A percentile compares a stretch with the other conserved stretches of the same genome.
These are phyloP conservation scores for Hygrophoropsis aurantiaca DNA, from an alignment of 768 basidiomycete species.

Conservation along the genomic window DNA sequence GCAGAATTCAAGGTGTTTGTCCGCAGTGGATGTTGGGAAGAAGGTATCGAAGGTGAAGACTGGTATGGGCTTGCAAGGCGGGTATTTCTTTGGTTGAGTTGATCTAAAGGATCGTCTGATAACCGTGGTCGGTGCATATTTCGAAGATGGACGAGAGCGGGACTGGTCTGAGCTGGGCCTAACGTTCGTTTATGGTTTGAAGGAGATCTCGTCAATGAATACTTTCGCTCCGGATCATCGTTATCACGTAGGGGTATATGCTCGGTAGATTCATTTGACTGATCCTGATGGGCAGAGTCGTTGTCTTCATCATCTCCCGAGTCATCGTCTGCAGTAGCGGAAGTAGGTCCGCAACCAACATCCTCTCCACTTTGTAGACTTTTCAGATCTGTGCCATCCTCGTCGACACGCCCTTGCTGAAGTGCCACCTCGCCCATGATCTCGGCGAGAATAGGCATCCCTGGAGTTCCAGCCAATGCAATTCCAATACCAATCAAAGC, in stretches of 20 bases:
- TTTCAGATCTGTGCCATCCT: conserved; percentile 49
- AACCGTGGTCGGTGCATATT: conserved; percentile 51
- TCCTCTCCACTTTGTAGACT: conserved; percentile 50
- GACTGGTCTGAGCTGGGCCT: conserved; percentile 70
- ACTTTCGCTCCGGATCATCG: conserved; percentile 15
- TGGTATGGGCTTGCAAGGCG: conserved; percentile 51
- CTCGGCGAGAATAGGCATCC: conserved; percentile 71
- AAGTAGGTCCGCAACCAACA: conserved; percentile 33
- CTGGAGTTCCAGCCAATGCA: conserved; percentile 74
- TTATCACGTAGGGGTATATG: conserved; percentile 2
- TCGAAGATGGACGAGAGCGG: conserved; percentile 63
- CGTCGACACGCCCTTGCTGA: conserved; percentile 83
- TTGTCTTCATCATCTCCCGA: conserved; percentile 42
- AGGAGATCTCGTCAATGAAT: conserved; percentile 11
- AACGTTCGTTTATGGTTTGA: conserved; percentile 47
- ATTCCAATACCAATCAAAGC: conserved; percentile 84
- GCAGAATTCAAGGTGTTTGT: conserved; percentile 43
- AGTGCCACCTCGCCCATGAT: conserved; percentile 81
- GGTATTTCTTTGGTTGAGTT: conserved; percentile 47
- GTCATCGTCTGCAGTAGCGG: conserved; percentile 15
- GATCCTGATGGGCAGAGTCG: conserved; percentile 34
- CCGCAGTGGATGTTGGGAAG: conserved; percentile 43
- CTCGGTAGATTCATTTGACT: conserved; percentile 11
- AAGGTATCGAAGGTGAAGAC: conserved; percentile 70
- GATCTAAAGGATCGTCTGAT: conserved; percentile 76